These are phyloP conservation scores for Babesia ovata DNA, from an alignment of 169 alveolate genomes.

Conservation along the genomic window DNA sequence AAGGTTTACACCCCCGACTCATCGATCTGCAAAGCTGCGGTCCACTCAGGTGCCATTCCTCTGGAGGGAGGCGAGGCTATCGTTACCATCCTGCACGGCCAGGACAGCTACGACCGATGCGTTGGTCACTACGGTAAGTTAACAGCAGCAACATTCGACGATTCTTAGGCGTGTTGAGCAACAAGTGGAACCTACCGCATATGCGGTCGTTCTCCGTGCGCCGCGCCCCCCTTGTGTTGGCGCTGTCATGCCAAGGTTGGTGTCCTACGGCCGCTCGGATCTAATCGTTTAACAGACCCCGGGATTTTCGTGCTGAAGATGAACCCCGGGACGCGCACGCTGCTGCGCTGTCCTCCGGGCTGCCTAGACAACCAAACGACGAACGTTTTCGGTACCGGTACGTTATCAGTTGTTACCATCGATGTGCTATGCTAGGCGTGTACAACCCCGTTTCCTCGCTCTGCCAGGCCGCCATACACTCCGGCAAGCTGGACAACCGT, in stretches of 20 bases:
- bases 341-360: constrained; percentile 82
- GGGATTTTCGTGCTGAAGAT: constrained; percentile 74
- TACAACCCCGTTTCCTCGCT: constrained; percentile 84
- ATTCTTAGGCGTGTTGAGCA: constrained; percentile 49
- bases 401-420: not conserved
- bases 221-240: constrained; percentile 71
- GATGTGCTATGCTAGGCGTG: constrained; percentile 61
- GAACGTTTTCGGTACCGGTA: constrained; percentile 71
- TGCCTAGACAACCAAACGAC: constrained; percentile 73
- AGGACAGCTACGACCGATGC: constrained; percentile 68
- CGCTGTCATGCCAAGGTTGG: constrained; percentile 67
- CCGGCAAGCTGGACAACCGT: constrained; percentile 74
- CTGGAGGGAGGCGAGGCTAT: constrained; percentile 74
- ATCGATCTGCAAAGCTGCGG: constrained; percentile 88
- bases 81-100: constrained; percentile 71
- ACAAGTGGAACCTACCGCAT: constrained; percentile 68
- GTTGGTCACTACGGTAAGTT: constrained; percentile 77
- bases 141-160: constrained; percentile 11
- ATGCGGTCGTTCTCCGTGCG: constrained; percentile 81
- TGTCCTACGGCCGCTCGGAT: not conserved
- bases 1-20: constrained; percentile 84
- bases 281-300: constrained; percentile 51
- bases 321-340: constrained; percentile 74
- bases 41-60: constrained; percentile 78
- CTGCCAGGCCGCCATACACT: constrained; percentile 86